Base-by-base conservation (phyloP, 441 rosid genomes). In the Pelargonium citronellum region DNA sequence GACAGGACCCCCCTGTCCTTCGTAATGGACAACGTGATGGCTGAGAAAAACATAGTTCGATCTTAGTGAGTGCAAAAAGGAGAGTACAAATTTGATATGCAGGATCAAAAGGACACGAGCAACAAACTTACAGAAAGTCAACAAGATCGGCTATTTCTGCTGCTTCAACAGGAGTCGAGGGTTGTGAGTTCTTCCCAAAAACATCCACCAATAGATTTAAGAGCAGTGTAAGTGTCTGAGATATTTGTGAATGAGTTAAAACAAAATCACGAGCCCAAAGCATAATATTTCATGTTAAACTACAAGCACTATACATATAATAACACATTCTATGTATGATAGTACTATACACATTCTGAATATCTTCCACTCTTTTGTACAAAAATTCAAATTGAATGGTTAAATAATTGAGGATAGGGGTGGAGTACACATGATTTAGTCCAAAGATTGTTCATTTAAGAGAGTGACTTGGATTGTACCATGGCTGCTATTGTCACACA, bases 1-100 rank as follows among this genome's bases (percentile, higher is more conserved):
- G 9, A 95, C 97, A 11, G 97, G 96, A 47, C 96, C 97, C 65
- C 93, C 97, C 70, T 92, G 95, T 51, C 95, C 99, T 82, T 92
- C 97, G 22, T 86, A 95, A 78, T 95, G 98, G 83, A 92, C 77
- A 3, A 87, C 81, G 62, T 95, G 98, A 81, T 92, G 96, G 69
- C 99, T 91, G 88, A 71, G 69, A 69, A 47, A 69, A 37, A 12
- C 3, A n/a, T 15, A 6, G 37, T 62, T 55, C 8, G 34, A 27
- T 65, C 2, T 2, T 13, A 69, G 53, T 66, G 69, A 16, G 55
- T 3, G 8, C 16, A 4, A 4, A 43, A 41, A 43, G 12, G 7
- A 19, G 12, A 39, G 2, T 15, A 4, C 13, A 37, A 66, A 66
- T 34, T 30, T 5, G 5, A 20, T 30, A 22, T 67, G 11, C 30